Evolutionary conservation across 164 flowering plant genomes (phyloP), one percentile per base, ranked within the genome.

Genomic region (Vitis rotundifolia): DNA sequence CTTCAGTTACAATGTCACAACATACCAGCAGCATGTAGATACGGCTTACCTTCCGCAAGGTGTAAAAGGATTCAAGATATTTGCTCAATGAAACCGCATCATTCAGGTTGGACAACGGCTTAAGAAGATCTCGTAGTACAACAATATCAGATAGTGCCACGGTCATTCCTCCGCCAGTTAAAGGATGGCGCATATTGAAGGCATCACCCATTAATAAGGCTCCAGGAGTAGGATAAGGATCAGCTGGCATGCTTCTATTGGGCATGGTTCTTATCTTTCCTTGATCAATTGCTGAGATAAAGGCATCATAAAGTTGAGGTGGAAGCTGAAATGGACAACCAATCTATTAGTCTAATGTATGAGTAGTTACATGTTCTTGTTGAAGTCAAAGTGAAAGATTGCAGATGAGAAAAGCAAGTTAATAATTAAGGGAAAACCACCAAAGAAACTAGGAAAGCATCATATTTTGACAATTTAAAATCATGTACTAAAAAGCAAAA

Each of bases 111-210:
- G 22, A 67, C 48, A 81, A 58, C 10, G 86, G 86, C 70, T 65
- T 81, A 2, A 85, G 82, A 62, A 85, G 84, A 77, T 83, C 76
- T 18, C 85, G 77, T 1, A 85, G 75, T 5, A 85, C 77, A 47
- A 81, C 86, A 61, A 83, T 79, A 70, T 85, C 88, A 50, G 88
- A 79, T 14, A 85, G 68, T 10, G 88, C 86, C 31, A 85, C 88
- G 1, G 88, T 85, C 88, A 85, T 85, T 61, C 88, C 88, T 51
- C 88, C 86, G 15, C 85, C 88, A 67, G 88, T 84, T 55, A 84
- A 71, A 18, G 85, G 85, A 75, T 84, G 83, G 8, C 87, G 85
- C 85, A 83, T 85, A 65, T 85, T 85, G 78, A 85, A 83, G 22
- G 88, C 83, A 75, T 85, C 88, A 8, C 88, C 88, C 85, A 85